Evolutionary conservation across 2,329 filamentous ascomycete species (phyloP), one percentile per base, ranked within the genome.

Genomic region (Ceratocystis variospora): DNA sequence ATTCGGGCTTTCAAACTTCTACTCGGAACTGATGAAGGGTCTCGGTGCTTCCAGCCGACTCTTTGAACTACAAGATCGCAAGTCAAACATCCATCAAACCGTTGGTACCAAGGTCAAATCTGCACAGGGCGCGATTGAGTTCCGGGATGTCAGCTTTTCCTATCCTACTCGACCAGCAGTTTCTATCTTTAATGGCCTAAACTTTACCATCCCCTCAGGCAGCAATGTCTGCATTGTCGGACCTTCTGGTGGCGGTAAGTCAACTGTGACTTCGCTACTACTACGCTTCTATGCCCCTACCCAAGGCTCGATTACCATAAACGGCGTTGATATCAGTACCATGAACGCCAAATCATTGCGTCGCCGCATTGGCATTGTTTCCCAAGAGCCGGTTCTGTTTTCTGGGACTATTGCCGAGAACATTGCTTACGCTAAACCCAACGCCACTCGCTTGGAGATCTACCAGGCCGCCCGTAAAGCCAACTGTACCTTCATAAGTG

Each of bases 11-110:
- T 96, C 91, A 3, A 90, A 89, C 66, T 99, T 99, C 77, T 99
- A 96, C 76, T 96, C 92, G 0, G 94, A 99, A 74, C 81, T 99
- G 69, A 99, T 99, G 94, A 99, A 99, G 76, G 95, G 95, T 53
- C 93, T 96, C 3, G 94, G 95, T 72, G 94, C 94, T 53, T 94
- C 94, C n/a, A 96, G 88, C 72, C 88, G 94, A 68, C 80, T 99
- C 0, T 99, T 99, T 72, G 94, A 99, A 73, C 82, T 99, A 5
- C 92, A 97, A 74, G 94, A 99, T 74, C 87, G 94, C 69, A 80
- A 89, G 67, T 89, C 92, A 0, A 87, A 86, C 1, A 95, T 97
- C 68, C 87, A 87, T n/a, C 85, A 92, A 22, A 99, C 95, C 0
- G 85, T 87, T 64, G 94, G 94, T 69, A 74, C 80, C 37, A 87